These are phyloP conservation scores for Trametes cingulata DNA, from an alignment of 768 basidiomycete genomes.

Conservation along the genomic window DNA sequence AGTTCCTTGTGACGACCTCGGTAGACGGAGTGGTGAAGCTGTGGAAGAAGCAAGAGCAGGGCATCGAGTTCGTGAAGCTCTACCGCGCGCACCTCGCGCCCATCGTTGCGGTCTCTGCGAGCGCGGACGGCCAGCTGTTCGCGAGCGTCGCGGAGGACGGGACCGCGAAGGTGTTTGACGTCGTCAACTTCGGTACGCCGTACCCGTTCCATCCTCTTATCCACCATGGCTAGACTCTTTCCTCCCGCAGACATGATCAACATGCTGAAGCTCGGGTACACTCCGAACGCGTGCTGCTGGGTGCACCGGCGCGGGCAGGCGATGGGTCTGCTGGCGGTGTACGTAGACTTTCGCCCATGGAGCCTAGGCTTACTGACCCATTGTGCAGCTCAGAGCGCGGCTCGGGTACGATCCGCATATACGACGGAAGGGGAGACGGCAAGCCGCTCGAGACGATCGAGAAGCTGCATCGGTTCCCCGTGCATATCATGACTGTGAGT, in stretches of 20 bases:
- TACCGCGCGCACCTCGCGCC: constrained; percentile 90
- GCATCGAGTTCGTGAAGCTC: constrained; percentile 98
- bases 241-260: constrained; percentile 55
- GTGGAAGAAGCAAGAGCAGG: constrained; percentile 98
- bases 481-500: constrained; percentile 80
- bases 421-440: constrained; percentile 88
- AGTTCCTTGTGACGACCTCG: constrained; percentile 93
- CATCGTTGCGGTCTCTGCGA: constrained; percentile 78
- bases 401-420: constrained; percentile 78
- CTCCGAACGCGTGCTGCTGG: constrained; percentile 92
- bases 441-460: constrained; percentile 74
- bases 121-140: constrained; percentile 89
- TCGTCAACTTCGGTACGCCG: constrained; percentile 90
- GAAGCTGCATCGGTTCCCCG: constrained; percentile 82
- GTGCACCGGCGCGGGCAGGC: constrained; percentile 88
- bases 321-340: constrained; percentile 88
- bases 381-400: constrained; percentile 70
- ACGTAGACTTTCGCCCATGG: constrained; percentile 28
- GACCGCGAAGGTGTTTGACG: constrained; percentile 94
- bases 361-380: constrained; percentile 22
- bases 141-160: constrained; percentile 92
- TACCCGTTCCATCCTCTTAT: neutral
- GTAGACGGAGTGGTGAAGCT: constrained; percentile 93
- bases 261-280: constrained; percentile 87
- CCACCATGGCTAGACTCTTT: neutral